Base-by-base conservation (phyloP, 768 basidiomycete genomes). In the Naganishia vishniacii region DNA sequence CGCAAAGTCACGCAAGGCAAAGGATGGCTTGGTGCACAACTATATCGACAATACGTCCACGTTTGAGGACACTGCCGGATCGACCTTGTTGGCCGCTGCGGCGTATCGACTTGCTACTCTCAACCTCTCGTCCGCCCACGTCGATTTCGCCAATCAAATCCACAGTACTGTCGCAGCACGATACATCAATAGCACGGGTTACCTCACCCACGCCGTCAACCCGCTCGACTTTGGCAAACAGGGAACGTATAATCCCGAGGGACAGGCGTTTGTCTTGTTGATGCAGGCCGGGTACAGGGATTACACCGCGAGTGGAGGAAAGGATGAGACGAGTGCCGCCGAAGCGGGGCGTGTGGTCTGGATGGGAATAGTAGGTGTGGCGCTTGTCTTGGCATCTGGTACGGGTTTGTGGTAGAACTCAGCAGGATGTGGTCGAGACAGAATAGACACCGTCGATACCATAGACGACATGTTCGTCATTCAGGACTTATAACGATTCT, bases 1-100 rank as follows among this genome's bases (percentile, higher is more conserved):
- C 18, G 65, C 70, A 3, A 69, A 73, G 44, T 64, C 47, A 1
- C 62, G 79, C 77, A 75, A 69, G 9, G 65, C 72, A 9, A 68
- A 78, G 34, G 41, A 44, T 23, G 71, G 76, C 23, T 67, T 81
- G 31, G 58, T 80, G 23, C 75, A 74, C 9, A 79, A 81, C 65
- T 80, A 81, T 68, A 67, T 81, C 40, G 67, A 70, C 46, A 74
- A 73, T 34, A 62, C 69, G 4, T 65, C 72, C 1, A 65, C 69
- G 0, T 80, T 80, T 59, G 72, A 75, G 61, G 80, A 80, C 37
- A 72, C 76, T 2, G 73, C 80, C 1, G 72, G 77, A 9, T 76
- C 79, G 0, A 73, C 79, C 8, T 45, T 77, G 5, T 59, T 74
- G 20, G 70, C 76, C 18, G 71, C 73, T 3, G 61, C 72, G 0